Conservation (phyloP, 805 yeast genomes). For the Pichia phayaonensis region DNA sequence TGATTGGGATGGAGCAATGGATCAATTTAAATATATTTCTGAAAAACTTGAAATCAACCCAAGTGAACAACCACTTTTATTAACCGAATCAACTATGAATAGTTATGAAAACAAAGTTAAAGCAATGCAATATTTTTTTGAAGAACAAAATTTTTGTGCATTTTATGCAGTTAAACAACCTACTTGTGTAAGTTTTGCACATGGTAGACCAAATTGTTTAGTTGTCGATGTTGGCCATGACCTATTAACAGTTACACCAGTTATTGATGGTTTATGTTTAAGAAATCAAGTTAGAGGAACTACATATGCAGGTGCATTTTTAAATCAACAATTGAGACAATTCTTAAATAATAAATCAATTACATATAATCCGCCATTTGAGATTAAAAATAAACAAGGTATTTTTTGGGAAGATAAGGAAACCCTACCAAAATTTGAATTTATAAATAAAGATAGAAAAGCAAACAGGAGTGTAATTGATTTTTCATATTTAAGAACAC, state of each 20-base stretch:
- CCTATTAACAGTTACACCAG: conserved; percentile 68
- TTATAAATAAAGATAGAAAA: conserved; percentile 11
- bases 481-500: conserved; percentile 46
- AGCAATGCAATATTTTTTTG: conserved; percentile 66
- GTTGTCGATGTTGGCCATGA: conserved; percentile 86
- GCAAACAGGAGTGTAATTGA: conserved; percentile 45
- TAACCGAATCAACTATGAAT: conserved; percentile 89
- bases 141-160: conserved; percentile 67
- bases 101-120: conserved; percentile 55
- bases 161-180: conserved; percentile 75
- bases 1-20: conserved; percentile 84
- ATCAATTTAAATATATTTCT: conserved; percentile 62
- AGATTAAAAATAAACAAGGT: conserved; percentile 39
- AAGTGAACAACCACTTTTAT: conserved; percentile 63
- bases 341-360: conserved; percentile 29
- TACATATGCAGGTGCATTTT: conserved; percentile 62
- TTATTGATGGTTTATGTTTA: conserved; percentile 72
- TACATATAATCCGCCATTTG: conserved; percentile 39
- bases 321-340: conserved; percentile 46
- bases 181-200: conserved; percentile 82
- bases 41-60: conserved; percentile 45
- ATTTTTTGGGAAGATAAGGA: conserved; percentile 23
- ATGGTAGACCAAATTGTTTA: conserved; percentile 79
- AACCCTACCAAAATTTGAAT: conserved; percentile 21
- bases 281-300: conserved; percentile 65